Conservation (phyloP, 805 yeast species). For the Schwanniomyces sp. region DNA sequence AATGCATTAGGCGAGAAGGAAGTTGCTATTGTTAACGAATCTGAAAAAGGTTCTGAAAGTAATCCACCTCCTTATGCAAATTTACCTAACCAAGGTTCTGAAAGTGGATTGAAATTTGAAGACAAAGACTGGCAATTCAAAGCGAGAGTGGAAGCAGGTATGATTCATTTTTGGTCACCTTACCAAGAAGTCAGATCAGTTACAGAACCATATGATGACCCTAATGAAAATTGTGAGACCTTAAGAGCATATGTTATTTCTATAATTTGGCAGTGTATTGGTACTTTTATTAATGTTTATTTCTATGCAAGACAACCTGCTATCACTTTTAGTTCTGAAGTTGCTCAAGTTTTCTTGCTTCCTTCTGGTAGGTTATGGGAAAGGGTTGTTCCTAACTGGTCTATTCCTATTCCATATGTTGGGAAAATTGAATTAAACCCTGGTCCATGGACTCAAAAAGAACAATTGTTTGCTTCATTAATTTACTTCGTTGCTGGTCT, state of each 20-base stretch:
- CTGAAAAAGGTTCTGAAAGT: neutral
- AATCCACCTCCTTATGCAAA: neutral
- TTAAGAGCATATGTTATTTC: constrained; percentile 57
- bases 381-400: constrained; percentile 32
- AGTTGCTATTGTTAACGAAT: constrained; percentile 1
- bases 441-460: constrained; percentile 62
- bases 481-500: constrained; percentile 43
- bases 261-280: constrained; percentile 50
- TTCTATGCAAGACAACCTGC: constrained; percentile 59
- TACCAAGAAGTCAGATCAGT: constrained; percentile 70
- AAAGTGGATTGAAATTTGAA: neutral
- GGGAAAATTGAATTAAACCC: constrained; percentile 48
- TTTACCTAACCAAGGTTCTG: constrained; percentile 1
- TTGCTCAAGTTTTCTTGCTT: constrained; percentile 59
- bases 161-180: constrained; percentile 42
- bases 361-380: constrained; percentile 59
- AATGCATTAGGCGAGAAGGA: constrained; percentile 1
- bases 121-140: constrained; percentile 24
- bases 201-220: constrained; percentile 54
- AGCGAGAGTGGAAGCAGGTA: constrained; percentile 38
- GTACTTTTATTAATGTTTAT: constrained; percentile 59
- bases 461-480: constrained; percentile 50
- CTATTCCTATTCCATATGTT: constrained; percentile 19
- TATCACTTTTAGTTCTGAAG: constrained; percentile 49
- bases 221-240: constrained; percentile 48